Evolutionary conservation across 495 filamentous ascomycete species (phyloP), one percentile per base, ranked within the genome.

Genomic region (Staphylotrichum longicolle): DNA sequence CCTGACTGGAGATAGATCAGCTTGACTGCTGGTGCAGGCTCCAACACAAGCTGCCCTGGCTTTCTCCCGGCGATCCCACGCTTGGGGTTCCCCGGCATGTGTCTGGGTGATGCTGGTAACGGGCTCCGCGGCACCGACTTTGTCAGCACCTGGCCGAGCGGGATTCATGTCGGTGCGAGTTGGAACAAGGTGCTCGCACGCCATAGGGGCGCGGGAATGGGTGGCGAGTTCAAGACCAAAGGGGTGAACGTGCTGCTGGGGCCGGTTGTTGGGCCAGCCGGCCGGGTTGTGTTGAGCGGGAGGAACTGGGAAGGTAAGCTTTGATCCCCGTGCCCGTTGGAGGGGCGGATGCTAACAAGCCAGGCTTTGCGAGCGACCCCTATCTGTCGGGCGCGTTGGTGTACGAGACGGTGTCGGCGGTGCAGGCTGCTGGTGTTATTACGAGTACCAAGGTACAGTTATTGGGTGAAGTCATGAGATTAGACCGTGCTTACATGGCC

Each of bases 201-300:
- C 27, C 59, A 79, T 54, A 66, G 83, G 49, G 85, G 74, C 1
- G 45, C 68, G 2, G 74, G 78, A 4, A 85, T 88, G 78, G 85
- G 80, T 12, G 73, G 69, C 1, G 85, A 87, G 67, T 88, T 83
- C 70, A 78, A 75, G 32, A 73, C 69, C 3, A 83, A 90, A 69
- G 88, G 87, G 1, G 81, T 90, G 7, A 85, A 90, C 68, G 77
- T 91, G 20, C 75, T 82, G 4, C 74, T 90, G 14, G 87, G 87
- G 0, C 88, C 87, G 6, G 85, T 89, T 9, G 81, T 85, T 57
- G 84, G 82, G 0, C 83, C 82, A 4, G 63, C 81, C 3, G 84
- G 84, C 3, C 71, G 83, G 0, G 74, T 83, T 7, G 77, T 80
- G 5, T 50, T 70, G n/a, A 76, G 78, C 32, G 85, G 85, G 4